These are phyloP conservation scores for Silene conica DNA, from an alignment of 148 eudicot genomes.

Conservation along the genomic window DNA sequence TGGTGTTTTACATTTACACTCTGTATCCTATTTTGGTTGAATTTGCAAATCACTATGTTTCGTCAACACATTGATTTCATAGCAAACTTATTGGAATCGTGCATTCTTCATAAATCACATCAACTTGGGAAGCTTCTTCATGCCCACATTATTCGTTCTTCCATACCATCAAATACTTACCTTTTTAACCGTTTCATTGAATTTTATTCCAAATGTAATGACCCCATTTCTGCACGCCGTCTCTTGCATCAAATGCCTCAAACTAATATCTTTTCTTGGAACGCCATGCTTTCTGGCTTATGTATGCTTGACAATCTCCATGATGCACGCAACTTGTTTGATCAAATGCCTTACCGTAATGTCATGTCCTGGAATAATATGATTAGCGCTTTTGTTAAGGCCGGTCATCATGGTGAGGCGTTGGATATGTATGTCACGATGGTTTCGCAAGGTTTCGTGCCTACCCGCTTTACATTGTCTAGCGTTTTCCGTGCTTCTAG, in stretches of 20 bases:
- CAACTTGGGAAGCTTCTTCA: conserved; percentile 54
- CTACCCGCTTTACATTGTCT: conserved; percentile 64
- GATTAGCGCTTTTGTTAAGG: conserved; percentile 48
- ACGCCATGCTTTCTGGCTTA: conserved; percentile 51
- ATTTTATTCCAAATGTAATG: conserved; percentile 54
- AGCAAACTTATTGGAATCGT: conserved; percentile 45
- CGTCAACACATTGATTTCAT: conserved; percentile 21
- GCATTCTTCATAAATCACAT: conserved; percentile 51
- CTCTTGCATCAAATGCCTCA: conserved; percentile 55
- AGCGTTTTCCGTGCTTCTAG: conserved; percentile 82
- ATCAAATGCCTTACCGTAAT: conserved; percentile 63
- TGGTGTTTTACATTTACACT: no score
- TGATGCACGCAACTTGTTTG: conserved; percentile 46
- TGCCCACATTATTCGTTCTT: conserved; percentile 47
- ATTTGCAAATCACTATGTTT: neutral
- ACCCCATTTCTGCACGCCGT: conserved; percentile 33
- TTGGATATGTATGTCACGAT: conserved; percentile 43
- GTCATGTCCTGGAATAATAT: conserved; percentile 65
- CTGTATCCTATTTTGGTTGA: neutral
- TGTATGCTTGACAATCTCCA: conserved; percentile 32
- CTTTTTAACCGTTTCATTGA: conserved; percentile 62
- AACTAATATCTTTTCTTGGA: conserved; percentile 56
- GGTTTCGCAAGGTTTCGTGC: conserved; percentile 51
- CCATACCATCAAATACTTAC: conserved; percentile 38
- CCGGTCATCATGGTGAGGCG: conserved; percentile 40